These are phyloP conservation scores for Pugionium dolabratum DNA, from an alignment of 345 rosid genomes.

Conservation along the genomic window DNA sequence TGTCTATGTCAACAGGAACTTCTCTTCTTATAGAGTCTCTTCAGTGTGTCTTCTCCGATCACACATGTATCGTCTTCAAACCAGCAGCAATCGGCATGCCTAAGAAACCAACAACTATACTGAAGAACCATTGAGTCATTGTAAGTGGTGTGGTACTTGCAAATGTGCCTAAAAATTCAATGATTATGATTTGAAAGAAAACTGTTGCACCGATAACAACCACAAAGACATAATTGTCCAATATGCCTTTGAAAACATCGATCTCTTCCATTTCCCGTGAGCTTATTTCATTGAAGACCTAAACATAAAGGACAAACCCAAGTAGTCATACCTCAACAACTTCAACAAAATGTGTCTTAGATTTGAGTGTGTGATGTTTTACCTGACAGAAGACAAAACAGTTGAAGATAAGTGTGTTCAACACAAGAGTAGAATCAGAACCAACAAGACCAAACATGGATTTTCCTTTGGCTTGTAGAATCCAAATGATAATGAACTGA, in stretches of 20 bases:
- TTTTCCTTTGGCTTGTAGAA: slow-evolving; percentile 62
- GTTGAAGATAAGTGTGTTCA: slow-evolving; percentile 84
- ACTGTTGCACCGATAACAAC: slow-evolving; percentile 57
- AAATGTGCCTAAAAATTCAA: slow-evolving; percentile 71
- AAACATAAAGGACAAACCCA: no score
- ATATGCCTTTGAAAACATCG: slow-evolving; percentile 66
- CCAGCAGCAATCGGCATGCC: slow-evolving; percentile 92
- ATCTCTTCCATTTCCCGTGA: slow-evolving; percentile 71
- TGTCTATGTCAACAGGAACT: no score
- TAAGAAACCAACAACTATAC: slow-evolving; percentile 63
- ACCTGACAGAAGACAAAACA: slow-evolving; percentile 91
- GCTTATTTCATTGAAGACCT: slow-evolving; percentile 45
- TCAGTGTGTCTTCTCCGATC: slow-evolving; percentile 8
- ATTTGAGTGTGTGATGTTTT: background rate
- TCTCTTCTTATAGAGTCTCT: no score
- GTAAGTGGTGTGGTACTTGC: slow-evolving; percentile 68
- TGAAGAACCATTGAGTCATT: slow-evolving; percentile 52
- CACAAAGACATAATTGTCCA: slow-evolving; percentile 51
- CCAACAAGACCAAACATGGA: slow-evolving; percentile 51
- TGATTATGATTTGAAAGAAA: slow-evolving; percentile 68
- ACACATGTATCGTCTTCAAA: slow-evolving; percentile 68
- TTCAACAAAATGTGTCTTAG: no score
- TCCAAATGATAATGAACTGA: slow-evolving; percentile 64
- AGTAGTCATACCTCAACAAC: no score
- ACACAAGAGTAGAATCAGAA: slow-evolving; percentile 48